Percentiles rank a stretch among this genome's conserved stretches.
Conservation (phyloP, 441 rosid species). For the Syzygium malaccense region DNA sequence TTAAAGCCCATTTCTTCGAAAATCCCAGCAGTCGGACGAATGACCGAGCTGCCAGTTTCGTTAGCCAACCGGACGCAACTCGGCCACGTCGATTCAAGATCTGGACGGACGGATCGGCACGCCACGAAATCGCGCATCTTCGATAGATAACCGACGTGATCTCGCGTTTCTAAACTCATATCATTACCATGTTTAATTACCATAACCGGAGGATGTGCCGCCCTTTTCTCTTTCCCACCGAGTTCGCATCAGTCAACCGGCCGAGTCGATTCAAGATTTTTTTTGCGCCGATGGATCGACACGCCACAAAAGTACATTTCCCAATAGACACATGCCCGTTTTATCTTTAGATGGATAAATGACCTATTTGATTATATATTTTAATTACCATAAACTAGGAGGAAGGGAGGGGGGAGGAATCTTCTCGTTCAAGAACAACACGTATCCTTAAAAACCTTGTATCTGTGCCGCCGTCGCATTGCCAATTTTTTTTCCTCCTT, state of each 20-base stretch:
- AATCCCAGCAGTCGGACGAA: fast-evolving
- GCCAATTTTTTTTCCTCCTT: neutral
- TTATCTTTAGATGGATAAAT: neutral
- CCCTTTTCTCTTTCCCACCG: neutral
- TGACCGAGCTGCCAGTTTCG: fast-evolving
- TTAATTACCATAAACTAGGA: neutral
- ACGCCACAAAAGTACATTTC: neutral
- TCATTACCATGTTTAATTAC: neutral
- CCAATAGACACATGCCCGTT: neutral
- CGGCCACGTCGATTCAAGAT: neutral
- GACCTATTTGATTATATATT: neutral
- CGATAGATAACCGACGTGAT: neutral
- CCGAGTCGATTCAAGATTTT: neutral
- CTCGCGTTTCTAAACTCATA: neutral
- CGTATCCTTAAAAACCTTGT: neutral
- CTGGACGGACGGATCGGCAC: fast-evolving
- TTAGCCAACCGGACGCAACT: no score
- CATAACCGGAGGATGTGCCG: neutral
- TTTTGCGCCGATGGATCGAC: neutral
- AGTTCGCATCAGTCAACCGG: fast-evolving
- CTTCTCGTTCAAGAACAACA: neutral
- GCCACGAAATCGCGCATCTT: neutral
- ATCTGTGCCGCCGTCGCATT: neutral
- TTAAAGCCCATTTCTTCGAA: neutral
- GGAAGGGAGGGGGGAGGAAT: neutral